Base-by-base conservation (phyloP, 345 rosid species). In the Carallia pectinifolia region DNA sequence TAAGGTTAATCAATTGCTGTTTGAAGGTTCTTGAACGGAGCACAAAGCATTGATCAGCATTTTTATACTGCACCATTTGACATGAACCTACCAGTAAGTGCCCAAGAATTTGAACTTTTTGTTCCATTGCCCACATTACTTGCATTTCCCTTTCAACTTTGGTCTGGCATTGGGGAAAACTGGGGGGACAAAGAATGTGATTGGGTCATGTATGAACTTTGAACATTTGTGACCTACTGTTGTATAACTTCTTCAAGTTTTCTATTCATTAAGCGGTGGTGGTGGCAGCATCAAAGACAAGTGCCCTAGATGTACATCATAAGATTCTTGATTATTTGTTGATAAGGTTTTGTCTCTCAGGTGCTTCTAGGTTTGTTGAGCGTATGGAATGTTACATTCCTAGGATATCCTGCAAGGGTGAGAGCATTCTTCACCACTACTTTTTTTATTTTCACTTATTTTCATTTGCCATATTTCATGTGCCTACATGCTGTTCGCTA, bases 401-500 rank as follows among this genome's bases (percentile, higher is more conserved):
- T 95, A 77, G 99, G 92, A 83, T 84, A 88, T 84, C 89, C 99
- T 80, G 91, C 99, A 44, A 86, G 97, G 74, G 99, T 88, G 78
- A 85, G 88, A 85, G 88, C 73, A 53, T 44, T 44, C 58, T 58
- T 61, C 55, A 59, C 65, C 76, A 30, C 3, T 23, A 61, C 53
- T 61, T 64, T 65, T 64, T 53, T 48, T 68, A 29, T 29, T 70
- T 48, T 27, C 17, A 44, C 36, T 48, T 58, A n/a, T 66, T 69
- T 52, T 48, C 64, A 34, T 31, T 39, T 62, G 44, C 69, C 58
- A 62, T 33, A 62, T 31, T 1, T 7, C 61, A 15, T 64, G 30
- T n/a, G 7, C 72, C 53, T 70, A 6, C 58, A 29, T 29, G n/a
- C 54, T 7, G 53, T 70, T 58, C 18, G 7, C 38, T 67, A 58